Conservation (phyloP, 768 basidiomycete genomes). For the Lactarius indigo region DNA sequence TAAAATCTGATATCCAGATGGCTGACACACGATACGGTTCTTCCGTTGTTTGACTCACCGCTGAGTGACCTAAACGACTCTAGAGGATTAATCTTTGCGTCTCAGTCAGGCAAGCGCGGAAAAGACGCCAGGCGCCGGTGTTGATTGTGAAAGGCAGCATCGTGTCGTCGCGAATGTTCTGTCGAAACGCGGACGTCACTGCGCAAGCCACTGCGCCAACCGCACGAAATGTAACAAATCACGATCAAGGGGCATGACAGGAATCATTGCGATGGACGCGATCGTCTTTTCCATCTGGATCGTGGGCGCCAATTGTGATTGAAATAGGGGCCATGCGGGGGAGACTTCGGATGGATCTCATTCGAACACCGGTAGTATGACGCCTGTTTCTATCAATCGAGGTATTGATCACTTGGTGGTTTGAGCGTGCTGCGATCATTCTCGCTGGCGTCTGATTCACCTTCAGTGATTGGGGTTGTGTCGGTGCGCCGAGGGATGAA, state of each 20-base stretch:
- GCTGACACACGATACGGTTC: background rate
- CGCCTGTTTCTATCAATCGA: background rate
- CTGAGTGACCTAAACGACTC: background rate
- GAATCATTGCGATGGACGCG: background rate
- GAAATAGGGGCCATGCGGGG: background rate
- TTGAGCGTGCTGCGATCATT: background rate
- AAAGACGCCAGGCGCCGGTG: background rate
- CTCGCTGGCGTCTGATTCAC: background rate
- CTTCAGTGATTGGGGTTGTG: background rate
- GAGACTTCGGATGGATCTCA: background rate
- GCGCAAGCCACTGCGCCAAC: background rate
- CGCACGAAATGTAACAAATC: background rate
- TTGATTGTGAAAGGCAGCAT: background rate
- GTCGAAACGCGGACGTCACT: slow-evolving; percentile 1
- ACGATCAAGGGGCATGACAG: background rate
- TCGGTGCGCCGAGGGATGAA: background rate
- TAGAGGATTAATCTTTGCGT: background rate
- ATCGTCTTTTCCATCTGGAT: background rate
- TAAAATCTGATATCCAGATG: background rate
- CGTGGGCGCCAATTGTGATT: background rate
- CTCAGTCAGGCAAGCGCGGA: background rate
- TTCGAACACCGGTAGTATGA: background rate
- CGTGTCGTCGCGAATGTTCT: background rate
- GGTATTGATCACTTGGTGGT: background rate
- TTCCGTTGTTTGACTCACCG: background rate